These are phyloP conservation scores for Fusarium odoratissimum DNA, from an alignment of 2,329 filamentous ascomycete genomes.

Conservation along the genomic window DNA sequence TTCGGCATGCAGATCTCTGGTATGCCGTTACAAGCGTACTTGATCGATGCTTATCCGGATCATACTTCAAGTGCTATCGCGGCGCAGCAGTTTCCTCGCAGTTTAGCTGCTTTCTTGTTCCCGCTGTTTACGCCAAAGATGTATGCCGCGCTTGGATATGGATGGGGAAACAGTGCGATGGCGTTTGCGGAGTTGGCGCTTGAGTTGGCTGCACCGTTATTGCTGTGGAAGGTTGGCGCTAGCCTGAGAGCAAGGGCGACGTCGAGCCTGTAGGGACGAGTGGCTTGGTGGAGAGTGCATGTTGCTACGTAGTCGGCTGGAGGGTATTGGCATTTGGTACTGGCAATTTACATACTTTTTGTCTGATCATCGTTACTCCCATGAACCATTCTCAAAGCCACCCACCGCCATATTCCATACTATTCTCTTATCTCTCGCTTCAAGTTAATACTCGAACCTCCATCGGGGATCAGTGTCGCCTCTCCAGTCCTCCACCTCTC, in stretches of 20 bases:
- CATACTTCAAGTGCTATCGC: constrained; percentile 61
- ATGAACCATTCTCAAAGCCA: fast-evolving
- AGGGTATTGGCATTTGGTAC: background rate
- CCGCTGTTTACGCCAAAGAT: constrained; percentile 60
- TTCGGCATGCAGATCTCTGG: constrained; percentile 49
- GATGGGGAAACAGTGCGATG: constrained; percentile 54
- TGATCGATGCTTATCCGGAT: constrained; percentile 59
- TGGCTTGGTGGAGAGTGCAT: fast-evolving
- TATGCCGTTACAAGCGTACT: constrained; percentile 52
- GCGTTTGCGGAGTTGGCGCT: constrained; percentile 53
- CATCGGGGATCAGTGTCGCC: constrained; percentile 74
- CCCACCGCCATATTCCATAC: fast-evolving
- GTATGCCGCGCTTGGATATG: constrained; percentile 52
- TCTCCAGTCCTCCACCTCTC: constrained; percentile 63
- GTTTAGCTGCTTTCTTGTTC: constrained; percentile 60
- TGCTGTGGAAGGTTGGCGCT: constrained; percentile 57
- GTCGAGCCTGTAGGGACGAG: background rate
- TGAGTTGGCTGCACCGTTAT: constrained; percentile 50
- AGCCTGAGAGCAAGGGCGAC: constrained; percentile 41
- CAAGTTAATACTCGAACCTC: constrained; percentile 66
- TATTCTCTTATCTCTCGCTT: fast-evolving
- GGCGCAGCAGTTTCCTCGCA: constrained; percentile 58
- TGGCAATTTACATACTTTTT: background rate
- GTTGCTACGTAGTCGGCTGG: fast-evolving
- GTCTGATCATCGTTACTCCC: fast-evolving